Evolutionary conservation across 2,329 filamentous ascomycete genomes (phyloP), one percentile per base, ranked within the genome.

Genomic region (Chaetomium globosum): DNA sequence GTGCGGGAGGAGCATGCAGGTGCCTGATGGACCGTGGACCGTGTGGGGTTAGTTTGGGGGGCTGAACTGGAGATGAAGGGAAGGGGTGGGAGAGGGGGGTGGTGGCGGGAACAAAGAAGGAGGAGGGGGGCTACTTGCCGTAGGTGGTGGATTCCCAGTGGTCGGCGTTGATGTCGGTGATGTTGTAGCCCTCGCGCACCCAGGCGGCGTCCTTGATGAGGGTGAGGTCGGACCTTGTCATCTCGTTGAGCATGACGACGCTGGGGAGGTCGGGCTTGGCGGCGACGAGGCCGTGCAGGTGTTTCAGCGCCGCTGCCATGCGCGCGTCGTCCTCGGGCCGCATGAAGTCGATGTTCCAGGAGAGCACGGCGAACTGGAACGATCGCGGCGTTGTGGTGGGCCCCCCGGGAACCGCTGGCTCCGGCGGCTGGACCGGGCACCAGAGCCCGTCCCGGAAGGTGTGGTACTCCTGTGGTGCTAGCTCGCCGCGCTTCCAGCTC

Each of bases 221-320:
- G 5, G 67, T 26, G 8, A 86, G 73, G 65, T 86, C 82, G 0
- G 76, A 75, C 0, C 71, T 67, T 7, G 77, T 74, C 77, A 84
- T 85, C 71, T 86, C 84, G 67, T 85, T 82, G 1, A 87, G 73
- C 71, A 82, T 81, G 64, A 86, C 77, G 4, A 85, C 72, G 2
- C 73, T 66, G 0, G 80, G 73, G 5, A 65, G 33, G 33, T 36
- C 4, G 67, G 33, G 55, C 63, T 13, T 52, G 59, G 9, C 52
- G 16, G 23, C 43, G 8, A 68, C 58, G 12, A 72, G 62, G 23
- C 54, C 26, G 57, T 65, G 19, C n/a, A 78, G 67, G 49, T 78
- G 65, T 12, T 72, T 68, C 8, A 78, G 68, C 0, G 74, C 77
- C 1, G 73, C 67, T 8, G 70, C 69, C 75, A 78, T 78, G 0